A percentile compares a stretch with the other conserved stretches of the same genome.
These are phyloP conservation scores for Galerina sulciceps DNA, from an alignment of 768 basidiomycete species.

Conservation along the genomic window DNA sequence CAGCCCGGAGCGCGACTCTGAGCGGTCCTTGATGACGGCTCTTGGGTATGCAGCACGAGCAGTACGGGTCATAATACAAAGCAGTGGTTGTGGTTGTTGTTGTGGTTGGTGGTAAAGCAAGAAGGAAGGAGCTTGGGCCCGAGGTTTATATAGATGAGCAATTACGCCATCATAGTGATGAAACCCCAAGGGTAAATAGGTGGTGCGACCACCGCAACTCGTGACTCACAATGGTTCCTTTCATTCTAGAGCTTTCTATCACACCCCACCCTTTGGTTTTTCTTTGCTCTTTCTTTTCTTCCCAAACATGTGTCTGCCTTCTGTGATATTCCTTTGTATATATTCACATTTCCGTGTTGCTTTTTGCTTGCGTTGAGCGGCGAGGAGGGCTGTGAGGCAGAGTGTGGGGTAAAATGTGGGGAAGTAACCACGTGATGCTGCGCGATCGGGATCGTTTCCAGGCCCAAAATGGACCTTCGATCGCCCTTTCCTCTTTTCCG, in stretches of 20 bases:
- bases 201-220: constrained; percentile 18
- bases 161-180: constrained; percentile 22
- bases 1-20: constrained; percentile 76
- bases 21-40: constrained; percentile 77
- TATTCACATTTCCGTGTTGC: background rate
- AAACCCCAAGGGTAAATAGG: constrained; percentile 19
- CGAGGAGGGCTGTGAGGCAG: background rate
- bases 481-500: too few relatives aligned
- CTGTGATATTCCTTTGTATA: background rate
- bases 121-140: constrained; percentile 5
- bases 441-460: constrained; percentile 15
- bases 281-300: constrained; percentile 1
- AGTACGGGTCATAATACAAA: constrained; percentile 74
- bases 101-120: constrained; percentile 6
- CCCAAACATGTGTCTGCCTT: background rate
- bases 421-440: constrained; percentile 17
- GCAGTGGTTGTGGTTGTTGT: constrained; percentile 12
- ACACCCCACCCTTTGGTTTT: background rate
- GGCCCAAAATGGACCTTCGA: background rate
- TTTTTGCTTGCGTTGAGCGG: background rate
- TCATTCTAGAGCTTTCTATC: constrained; percentile 27
- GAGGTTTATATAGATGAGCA: constrained; percentile 26
- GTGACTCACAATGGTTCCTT: constrained; percentile 16
- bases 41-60: constrained; percentile 72
- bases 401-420: constrained; percentile 23